Percentiles rank a stretch among this genome's conserved stretches.
Evolutionary conservation across 345 rosid species (phyloP).

Genomic region (Geranium rotundifolium): DNA sequence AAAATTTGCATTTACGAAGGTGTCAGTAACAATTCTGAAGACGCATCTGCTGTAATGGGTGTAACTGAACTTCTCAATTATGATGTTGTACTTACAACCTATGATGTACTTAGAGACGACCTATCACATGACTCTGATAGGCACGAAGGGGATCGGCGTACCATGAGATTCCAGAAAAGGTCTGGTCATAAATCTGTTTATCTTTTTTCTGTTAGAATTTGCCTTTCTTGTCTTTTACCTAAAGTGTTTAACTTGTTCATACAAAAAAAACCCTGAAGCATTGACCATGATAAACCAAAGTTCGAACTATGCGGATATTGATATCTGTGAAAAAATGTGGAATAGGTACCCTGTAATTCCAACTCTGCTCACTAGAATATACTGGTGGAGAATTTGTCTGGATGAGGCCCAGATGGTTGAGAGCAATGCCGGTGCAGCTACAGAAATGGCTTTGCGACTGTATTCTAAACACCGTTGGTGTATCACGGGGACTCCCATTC

Average conservation of each 20-base stretch:
- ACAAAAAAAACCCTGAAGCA: neutral
- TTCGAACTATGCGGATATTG: neutral
- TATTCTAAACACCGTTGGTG: conserved; percentile 83
- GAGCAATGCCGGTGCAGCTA: conserved; percentile 81
- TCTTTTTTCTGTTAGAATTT: conserved; percentile 3
- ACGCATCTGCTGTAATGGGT: conserved; percentile 38
- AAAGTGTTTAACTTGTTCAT: neutral
- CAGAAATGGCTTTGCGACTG: conserved; percentile 91
- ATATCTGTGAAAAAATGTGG: neutral
- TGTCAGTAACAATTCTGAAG: conserved; percentile 52
- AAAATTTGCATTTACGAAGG: conserved; percentile 74
- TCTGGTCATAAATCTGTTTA: conserved; percentile 22
- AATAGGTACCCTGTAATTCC: conserved; percentile 91
- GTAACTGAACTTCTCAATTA: conserved; percentile 55
- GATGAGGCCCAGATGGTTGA: conserved; percentile 99
- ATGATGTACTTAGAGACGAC: conserved; percentile 96
- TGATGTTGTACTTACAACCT: conserved; percentile 81
- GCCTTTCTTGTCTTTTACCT: no score
- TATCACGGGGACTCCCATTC: conserved; percentile 93
- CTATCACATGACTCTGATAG: conserved; percentile 84
- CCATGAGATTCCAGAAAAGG: conserved; percentile 92
- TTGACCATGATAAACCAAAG: no score
- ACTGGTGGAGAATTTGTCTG: conserved; percentile 96
- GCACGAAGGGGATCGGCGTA: conserved; percentile 85
- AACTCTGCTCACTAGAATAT: conserved; percentile 76